Conservation (phyloP, 805 yeast genomes). For the Candida orba region DNA sequence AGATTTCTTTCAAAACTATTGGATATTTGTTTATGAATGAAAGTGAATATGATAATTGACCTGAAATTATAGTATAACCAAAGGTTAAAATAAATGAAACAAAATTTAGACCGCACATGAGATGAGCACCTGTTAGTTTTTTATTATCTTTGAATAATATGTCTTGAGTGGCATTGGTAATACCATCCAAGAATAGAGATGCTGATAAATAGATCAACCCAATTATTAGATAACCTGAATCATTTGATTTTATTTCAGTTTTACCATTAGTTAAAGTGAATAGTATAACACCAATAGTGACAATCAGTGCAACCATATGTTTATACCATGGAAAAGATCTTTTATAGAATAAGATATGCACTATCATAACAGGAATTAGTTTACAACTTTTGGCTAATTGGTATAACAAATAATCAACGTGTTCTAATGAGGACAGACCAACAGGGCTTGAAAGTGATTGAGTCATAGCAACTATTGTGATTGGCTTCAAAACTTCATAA, state of each 20-base stretch:
- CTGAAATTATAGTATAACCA: conserved; percentile 37
- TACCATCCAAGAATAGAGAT: conserved; percentile 80
- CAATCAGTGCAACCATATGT: conserved; percentile 67
- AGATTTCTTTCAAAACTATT: conserved; percentile 48
- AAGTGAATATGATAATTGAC: conserved; percentile 44
- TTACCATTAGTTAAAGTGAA: conserved; percentile 56
- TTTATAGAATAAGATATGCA: conserved; percentile 66
- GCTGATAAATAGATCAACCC: conserved; percentile 56
- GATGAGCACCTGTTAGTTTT: conserved; percentile 70
- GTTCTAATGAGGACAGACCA: conserved; percentile 68
- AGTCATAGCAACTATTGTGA: conserved; percentile 30
- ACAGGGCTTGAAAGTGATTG: conserved; percentile 80
- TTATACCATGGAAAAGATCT: conserved; percentile 69
- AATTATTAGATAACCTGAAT: conserved; percentile 35
- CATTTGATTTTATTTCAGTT: conserved; percentile 22
- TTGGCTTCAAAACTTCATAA: conserved; percentile 15
- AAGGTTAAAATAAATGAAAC: conserved; percentile 40
- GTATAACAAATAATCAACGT: conserved; percentile 81
- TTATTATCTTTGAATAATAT: conserved; percentile 51
- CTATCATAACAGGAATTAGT: conserved; percentile 86
- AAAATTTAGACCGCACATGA: conserved; percentile 69
- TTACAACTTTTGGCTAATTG: conserved; percentile 90
- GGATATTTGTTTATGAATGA: conserved; percentile 47
- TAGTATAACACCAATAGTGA: conserved; percentile 74
- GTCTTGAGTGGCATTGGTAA: conserved; percentile 92